Evolutionary conservation across 139 green algal genomes (phyloP).

Genomic region (Tetratostichococcus sp.): DNA sequence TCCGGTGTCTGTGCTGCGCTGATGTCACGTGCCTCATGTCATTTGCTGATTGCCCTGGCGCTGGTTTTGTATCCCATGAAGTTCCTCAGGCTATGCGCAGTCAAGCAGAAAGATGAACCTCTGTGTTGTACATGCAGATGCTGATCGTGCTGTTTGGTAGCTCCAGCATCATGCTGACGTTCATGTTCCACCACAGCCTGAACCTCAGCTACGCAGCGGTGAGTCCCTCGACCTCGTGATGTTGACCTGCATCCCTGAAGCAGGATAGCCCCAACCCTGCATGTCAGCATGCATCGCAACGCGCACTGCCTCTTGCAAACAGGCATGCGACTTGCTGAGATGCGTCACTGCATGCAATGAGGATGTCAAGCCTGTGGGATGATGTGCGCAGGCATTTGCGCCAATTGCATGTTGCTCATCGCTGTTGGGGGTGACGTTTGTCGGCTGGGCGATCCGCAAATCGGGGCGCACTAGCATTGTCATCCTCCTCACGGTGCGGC

Average conservation of each 20-base stretch:
- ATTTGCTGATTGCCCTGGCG: no score
- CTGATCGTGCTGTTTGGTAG: constrained; percentile 29
- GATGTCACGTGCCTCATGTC: no score
- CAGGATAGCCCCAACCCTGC: no score
- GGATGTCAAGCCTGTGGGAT: no score
- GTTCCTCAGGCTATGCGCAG: no score
- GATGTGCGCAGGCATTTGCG: constrained; percentile 12
- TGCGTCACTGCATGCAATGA: no score
- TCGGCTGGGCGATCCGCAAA: constrained; percentile 7
- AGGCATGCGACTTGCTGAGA: no score
- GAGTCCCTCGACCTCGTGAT: background rate
- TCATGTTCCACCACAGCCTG: constrained; percentile 15
- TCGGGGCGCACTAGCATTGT: constrained; percentile 5
- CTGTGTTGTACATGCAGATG: background rate
- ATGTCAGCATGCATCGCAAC: background rate
- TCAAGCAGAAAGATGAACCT: no score
- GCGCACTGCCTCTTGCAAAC: no score
- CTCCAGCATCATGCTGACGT: constrained; percentile 13
- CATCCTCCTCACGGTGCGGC: background rate
- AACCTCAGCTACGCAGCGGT: constrained; percentile 11
- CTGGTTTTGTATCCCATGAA: no score
- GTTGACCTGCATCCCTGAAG: background rate
- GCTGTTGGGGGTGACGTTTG: constrained; percentile 19
- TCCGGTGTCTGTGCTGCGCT: no score
- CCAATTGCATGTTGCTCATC: constrained; percentile 16